Evolutionary conservation across 805 yeast genomes (phyloP).

Genomic region (Cyberlindnera japonica): DNA sequence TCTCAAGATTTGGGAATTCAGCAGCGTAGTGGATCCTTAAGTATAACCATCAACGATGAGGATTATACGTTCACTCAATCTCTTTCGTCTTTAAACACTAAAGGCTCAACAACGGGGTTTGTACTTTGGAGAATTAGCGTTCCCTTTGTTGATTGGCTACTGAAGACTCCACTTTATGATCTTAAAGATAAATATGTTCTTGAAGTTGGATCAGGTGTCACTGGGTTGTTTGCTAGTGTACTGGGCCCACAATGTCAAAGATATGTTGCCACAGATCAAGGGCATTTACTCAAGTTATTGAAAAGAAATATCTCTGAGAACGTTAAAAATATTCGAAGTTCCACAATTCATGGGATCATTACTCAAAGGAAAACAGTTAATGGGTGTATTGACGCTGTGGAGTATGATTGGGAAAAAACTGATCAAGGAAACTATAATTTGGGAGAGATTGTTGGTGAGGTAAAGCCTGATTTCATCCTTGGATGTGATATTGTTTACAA

Average conservation of each 20-base stretch:
- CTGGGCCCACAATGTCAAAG: conserved; percentile 32
- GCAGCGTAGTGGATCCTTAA: conserved; percentile 25
- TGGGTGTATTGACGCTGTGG: conserved; percentile 40
- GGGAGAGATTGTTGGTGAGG: conserved; percentile 9
- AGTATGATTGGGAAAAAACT: conserved; percentile 59
- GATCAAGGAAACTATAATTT: conserved; percentile 33
- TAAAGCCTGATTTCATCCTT: conserved; percentile 43
- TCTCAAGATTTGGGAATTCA: conserved; percentile 26
- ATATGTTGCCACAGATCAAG: conserved; percentile 59
- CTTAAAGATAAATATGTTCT: conserved; percentile 32
- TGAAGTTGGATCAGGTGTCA: conserved; percentile 62
- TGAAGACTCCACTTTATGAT: conserved; percentile 17
- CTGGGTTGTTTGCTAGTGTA: conserved; percentile 46
- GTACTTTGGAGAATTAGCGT: conserved; percentile 56
- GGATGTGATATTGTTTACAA: conserved; percentile 70
- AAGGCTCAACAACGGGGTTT: conserved; percentile 54
- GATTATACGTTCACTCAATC: conserved; percentile 32
- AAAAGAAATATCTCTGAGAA: conserved; percentile 44
- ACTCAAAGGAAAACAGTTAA: conserved; percentile 3
- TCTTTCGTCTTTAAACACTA: conserved; percentile 28
- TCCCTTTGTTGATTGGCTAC: conserved; percentile 50
- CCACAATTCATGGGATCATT: conserved; percentile 19
- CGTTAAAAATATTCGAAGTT: conserved; percentile 23
- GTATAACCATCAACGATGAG: conserved; percentile 13
- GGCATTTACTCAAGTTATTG: conserved; percentile 47